Base-by-base conservation (phyloP, 768 basidiomycete genomes). In the Crassisporium funariophilum region DNA sequence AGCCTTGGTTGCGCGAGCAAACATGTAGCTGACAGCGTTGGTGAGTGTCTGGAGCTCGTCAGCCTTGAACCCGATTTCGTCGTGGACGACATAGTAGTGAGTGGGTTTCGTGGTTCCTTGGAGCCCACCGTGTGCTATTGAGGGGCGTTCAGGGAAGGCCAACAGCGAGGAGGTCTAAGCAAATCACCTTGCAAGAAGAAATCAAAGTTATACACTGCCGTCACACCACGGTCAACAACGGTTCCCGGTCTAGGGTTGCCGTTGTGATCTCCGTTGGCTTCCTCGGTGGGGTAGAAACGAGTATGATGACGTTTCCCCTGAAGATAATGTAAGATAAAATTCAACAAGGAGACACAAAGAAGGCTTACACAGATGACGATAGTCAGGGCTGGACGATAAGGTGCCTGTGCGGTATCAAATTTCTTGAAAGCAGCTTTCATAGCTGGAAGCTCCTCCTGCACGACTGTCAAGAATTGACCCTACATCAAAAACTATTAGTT, bases 1-100 rank as follows among this genome's bases (percentile, higher is more conserved):
- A 0, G 90, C 86, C 55, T 90, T 88, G 2, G 92, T 94, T 2
- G 91, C 90, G 12, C 91, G 84, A 4, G 86, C 88, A 56, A 89
- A 95, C 62, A 88, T 76, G 63, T 91, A 91, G 63, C 83, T 82
- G 49, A 84, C 73, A 10, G 78, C 64, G 62, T 91, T 84, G 15
- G 87, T 84, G 37, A 89, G 74, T 23, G 70, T 67, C 61, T 94
- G 91, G 4, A 92, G 66, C 10, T 76, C 72, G 61, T 94, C 88
- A 0, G 88, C 82, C 4, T 65, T 71, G 51, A 91, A 81, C 4
- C 63, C 68, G 52, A 83, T 85, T 60, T 91, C 87, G 62, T 93
- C 90, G 59, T 91, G 84, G 6, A 91, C 79, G 27, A 90, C 85
- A 38, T 80, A 83, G 65, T 92, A 92, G 52, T 91, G 90, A 1